These are phyloP conservation scores for Oryza punctata DNA, from an alignment of 176 grass and related monocot genomes.

Conservation along the genomic window DNA sequence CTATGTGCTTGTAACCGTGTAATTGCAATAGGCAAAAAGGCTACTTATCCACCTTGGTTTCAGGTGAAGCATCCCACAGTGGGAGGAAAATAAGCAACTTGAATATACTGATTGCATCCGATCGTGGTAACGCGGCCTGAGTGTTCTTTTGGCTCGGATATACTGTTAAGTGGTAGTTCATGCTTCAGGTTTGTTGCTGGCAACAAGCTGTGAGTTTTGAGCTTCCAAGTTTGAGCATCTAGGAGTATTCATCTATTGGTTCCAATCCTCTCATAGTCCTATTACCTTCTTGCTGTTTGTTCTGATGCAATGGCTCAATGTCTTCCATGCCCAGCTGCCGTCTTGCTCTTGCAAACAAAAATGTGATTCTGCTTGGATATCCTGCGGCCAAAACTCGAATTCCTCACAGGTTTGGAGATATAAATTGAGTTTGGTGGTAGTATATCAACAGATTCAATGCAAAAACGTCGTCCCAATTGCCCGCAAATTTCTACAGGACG, in stretches of 20 bases:
- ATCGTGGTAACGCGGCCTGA: neutral
- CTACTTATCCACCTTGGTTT: constrained; percentile 27
- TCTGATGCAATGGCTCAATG: neutral
- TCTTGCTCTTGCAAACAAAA: neutral
- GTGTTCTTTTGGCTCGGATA: neutral
- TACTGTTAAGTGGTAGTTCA: neutral
- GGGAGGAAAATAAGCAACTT: constrained; percentile 49
- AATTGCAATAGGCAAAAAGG: constrained; percentile 36
- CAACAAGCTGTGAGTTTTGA: neutral
- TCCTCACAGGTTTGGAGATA: too few species aligned
- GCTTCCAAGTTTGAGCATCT: neutral
- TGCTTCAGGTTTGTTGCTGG: neutral
- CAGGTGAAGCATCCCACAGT: constrained; percentile 2
- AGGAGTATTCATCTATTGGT: neutral
- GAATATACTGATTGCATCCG: constrained; percentile 19
- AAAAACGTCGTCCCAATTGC: neutral
- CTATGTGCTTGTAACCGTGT: constrained; percentile 40
- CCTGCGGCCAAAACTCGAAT: neutral
- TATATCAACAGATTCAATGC: neutral
- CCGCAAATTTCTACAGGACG: neutral
- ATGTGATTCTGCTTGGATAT: neutral
- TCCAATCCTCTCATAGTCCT: neutral
- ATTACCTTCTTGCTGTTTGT: too few species aligned
- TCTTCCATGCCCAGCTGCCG: neutral
- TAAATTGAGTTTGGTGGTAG: neutral